These are phyloP conservation scores for Calonectria fujianensis DNA, from an alignment of 2,329 filamentous ascomycete genomes.

Conservation along the genomic window DNA sequence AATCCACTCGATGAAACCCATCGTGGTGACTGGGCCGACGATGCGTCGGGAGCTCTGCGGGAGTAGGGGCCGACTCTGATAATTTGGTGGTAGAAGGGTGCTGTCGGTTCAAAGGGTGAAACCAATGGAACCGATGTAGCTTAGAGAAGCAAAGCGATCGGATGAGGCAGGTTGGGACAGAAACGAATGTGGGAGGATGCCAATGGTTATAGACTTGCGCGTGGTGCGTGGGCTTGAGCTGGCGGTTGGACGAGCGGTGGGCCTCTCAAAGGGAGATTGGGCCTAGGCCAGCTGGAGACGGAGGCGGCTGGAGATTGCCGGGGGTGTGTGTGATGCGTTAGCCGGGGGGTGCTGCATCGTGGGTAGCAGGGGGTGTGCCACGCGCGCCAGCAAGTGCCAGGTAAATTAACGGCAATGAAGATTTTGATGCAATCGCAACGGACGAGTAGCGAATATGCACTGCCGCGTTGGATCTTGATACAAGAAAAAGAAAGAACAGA, in stretches of 20 bases:
- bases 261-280: slow-evolving; percentile 34
- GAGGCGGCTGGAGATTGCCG: slow-evolving; percentile 38
- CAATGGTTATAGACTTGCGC: slow-evolving; percentile 34
- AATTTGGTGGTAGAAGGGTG: slow-evolving; percentile 13
- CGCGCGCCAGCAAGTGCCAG: slow-evolving; percentile 41
- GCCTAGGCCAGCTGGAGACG: slow-evolving; percentile 38
- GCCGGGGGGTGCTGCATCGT: slow-evolving; percentile 11
- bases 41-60: slow-evolving; percentile 35
- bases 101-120: neutral
- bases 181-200: slow-evolving; percentile 28
- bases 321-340: slow-evolving; percentile 30
- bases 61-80: slow-evolving; percentile 27
- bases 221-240: slow-evolving; percentile 25
- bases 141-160: neutral
- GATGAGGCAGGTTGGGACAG: slow-evolving; percentile 5
- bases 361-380: slow-evolving; percentile 20
- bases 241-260: slow-evolving; percentile 39
- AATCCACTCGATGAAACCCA: slow-evolving; percentile 65
- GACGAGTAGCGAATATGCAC: slow-evolving; percentile 18
- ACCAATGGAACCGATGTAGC: neutral
- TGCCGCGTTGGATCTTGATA: slow-evolving; percentile 1
- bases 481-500: slow-evolving; percentile 16
- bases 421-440: slow-evolving; percentile 40
- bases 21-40: slow-evolving; percentile 50
- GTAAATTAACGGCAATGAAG: slow-evolving; percentile 49